Base-by-base conservation (phyloP, 768 basidiomycete species). In the Tremella yokohamensis region DNA sequence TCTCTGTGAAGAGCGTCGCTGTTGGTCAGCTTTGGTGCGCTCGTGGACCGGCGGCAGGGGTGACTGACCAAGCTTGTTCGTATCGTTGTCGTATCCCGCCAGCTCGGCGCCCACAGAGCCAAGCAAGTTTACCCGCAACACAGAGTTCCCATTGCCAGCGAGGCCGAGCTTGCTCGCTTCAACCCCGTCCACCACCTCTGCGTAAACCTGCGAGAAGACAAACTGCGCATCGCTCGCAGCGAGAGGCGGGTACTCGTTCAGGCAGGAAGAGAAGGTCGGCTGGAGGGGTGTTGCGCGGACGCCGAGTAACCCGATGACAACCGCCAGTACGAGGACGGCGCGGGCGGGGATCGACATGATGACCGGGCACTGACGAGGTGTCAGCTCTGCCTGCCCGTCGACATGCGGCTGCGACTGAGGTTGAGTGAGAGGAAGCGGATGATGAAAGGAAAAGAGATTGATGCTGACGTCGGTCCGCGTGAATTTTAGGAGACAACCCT, bases 1-100 rank as follows among this genome's bases (percentile, higher is more conserved):
- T 86, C 9, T 88, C 84, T 44, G 86, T 87, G 79, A 94, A 93
- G 40, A 96, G 82, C 8, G 91, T 96, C 16, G 91, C 90, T 87
- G 52, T 7, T 3, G 4, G 29, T n/a, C 19, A 50, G 51, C 25
- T 51, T 11, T 24, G 15, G 4, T 45, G 42, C n/a, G 42, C 4
- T 6, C 15, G 22, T 45, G 15, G 4, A 8, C n/a, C 42, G 39
- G 18, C 11, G 39, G 39, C 12, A 40, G 11, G 18, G 20, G 15
- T 51, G 44, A 81, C 84, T 71, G 71, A 88, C 89, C 84, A 52
- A 90, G 81, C 72, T 83, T 86, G 38, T 82, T 81, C 64, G 84
- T 85, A 19, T 74, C 66, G 73, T 84, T 83, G 49, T 84, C 81
- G 22, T 81, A 81, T 2, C 85, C 87, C 18, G 82, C 57, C 44